Evolutionary conservation across 2,329 filamentous ascomycete genomes (phyloP), one percentile per base, ranked within the genome.

Genomic region (Huntiella abstrusa): DNA sequence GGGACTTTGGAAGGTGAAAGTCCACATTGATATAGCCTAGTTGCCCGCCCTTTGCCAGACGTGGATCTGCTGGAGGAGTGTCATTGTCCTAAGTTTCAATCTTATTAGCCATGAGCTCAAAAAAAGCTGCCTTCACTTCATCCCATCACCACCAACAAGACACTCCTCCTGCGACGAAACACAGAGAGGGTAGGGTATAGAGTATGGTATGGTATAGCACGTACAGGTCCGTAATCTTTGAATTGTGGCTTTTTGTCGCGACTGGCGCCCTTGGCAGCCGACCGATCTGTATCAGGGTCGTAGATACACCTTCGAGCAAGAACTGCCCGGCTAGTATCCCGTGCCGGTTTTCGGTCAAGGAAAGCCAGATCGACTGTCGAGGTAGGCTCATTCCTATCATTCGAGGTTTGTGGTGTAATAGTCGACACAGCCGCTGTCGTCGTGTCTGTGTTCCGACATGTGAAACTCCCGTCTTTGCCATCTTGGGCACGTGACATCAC

Each of bases 41-140:
- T 54, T 68, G 67, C 53, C 78, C 82, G 55, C 80, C 63, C 64
- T 79, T 67, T 55, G 74, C 75, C 51, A 93, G 69, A 56, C 91
- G 83, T 53, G 91, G 91, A 62, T 98, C 91, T 54, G 75, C 66
- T 58, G 82, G 75, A 62, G 76, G 75, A 67, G 74, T 73, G 66
- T 85, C 79, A 76, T 87, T 80, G 72, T 82, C 75, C 76, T 82
- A 71, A 65, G 68, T 67, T 65, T 60, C 15, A 59, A 57, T 52
- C 62, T 56, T 49, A 52, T 50, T 50, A 50, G 48, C 48, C 40
- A 46, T 47, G 32, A 45, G 41, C 41, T 47, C 32, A 28, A 28
- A 28, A 28, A 28, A n/a, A n/a, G 22, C 22, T 8, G 7, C 7
- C 5, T 28, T 50, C 19, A 19, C 43, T 46, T 34, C 32, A 45